phyloP scores from a whole-genome alignment of 208 protist genomes.

The Leishmania martiniquensis region DNA sequence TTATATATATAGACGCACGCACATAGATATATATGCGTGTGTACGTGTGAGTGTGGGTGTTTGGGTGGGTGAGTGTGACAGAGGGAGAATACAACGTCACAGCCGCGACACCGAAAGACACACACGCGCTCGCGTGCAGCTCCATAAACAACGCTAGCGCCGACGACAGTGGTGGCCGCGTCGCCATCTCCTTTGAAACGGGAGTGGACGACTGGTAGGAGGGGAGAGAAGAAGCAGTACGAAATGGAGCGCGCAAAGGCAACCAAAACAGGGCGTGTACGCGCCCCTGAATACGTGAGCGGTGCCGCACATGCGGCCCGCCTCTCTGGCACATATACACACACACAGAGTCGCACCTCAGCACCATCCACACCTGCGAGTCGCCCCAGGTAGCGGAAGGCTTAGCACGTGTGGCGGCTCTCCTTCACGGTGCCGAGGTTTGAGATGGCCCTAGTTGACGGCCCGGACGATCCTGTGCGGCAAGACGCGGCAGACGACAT shows the following conservation, averaged over 20 bases:
- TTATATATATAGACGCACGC: too few species aligned
- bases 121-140: not conserved
- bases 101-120: not conserved
- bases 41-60: too few species aligned
- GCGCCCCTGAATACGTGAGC: too few species aligned
- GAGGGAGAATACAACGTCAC: not conserved
- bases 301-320: not conserved
- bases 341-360: not conserved
- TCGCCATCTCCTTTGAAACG: not conserved
- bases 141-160: not conserved
- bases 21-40: too few species aligned
- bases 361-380: not conserved
- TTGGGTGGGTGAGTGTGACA: too few species aligned
- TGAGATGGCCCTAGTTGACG: slow-evolving; percentile 15
- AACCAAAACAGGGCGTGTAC: not conserved
- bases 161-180: not conserved
- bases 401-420: slow-evolving; percentile 16
- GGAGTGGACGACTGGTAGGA: not conserved
- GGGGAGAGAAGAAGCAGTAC: not conserved
- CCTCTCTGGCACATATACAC: not conserved
- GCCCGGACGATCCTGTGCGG: not conserved
- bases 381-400: not conserved
- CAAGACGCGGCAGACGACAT: slow-evolving; percentile 13
- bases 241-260: slow-evolving; percentile 10
- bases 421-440: slow-evolving; percentile 25